phyloP scores from a whole-genome alignment of 2,329 filamentous ascomycete genomes.

The Pestalotiopsis sp. region DNA sequence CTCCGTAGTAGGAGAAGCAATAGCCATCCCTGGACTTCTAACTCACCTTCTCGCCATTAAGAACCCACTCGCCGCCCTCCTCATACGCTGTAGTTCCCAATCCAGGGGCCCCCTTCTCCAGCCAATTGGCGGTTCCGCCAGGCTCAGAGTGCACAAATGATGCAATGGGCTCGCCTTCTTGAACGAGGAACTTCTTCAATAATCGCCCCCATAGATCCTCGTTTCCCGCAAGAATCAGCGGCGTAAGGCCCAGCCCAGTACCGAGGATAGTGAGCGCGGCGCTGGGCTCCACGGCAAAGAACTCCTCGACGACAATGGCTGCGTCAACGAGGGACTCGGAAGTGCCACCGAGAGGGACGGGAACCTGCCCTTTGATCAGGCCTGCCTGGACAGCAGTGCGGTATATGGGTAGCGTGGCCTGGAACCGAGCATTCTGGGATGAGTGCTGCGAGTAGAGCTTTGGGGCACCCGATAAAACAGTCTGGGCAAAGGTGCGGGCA shows the following conservation, averaged over 20 bases:
- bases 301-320: conserved; percentile 54
- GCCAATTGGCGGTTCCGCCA: conserved; percentile 52
- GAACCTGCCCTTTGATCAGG: conserved; percentile 50
- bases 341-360: conserved; percentile 47
- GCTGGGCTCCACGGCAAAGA: conserved; percentile 53
- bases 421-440: conserved; percentile 42
- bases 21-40: not conserved
- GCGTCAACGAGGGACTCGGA: conserved; percentile 48
- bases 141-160: conserved; percentile 57
- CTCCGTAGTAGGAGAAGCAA: not conserved
- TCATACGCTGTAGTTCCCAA: conserved; percentile 50
- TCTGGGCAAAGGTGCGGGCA: conserved; percentile 24
- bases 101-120: conserved; percentile 51
- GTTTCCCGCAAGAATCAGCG: conserved; percentile 49
- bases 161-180: conserved; percentile 49
- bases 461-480: conserved; percentile 25
- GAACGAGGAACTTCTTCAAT: conserved; percentile 49
- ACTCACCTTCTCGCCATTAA: conserved; percentile 56
- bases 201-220: conserved; percentile 39
- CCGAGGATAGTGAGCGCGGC: conserved; percentile 53
- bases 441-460: conserved; percentile 21
- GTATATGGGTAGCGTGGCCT: conserved; percentile 50
- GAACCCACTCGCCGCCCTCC: conserved; percentile 53
- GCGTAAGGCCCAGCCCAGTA: conserved; percentile 54
- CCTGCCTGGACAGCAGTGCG: conserved; percentile 44